Percentiles rank a stretch among this genome's conserved stretches.
Conservation (phyloP, 805 yeast genomes). For the Candida methanosorbosa region DNA sequence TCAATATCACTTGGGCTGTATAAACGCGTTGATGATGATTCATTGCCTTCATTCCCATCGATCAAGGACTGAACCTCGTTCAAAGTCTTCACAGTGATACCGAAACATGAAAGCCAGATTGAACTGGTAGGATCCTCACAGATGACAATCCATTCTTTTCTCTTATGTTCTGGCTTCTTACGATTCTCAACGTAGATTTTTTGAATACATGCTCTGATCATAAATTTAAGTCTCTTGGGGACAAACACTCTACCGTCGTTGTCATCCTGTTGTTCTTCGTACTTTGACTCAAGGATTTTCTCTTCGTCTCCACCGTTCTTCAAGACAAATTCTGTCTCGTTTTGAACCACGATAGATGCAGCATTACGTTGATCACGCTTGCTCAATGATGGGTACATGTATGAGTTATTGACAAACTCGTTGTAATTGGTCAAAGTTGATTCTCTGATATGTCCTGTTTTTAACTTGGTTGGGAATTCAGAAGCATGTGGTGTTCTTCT, state of each 20-base stretch:
- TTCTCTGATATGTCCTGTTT: slow-evolving; percentile 9
- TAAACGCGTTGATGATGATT: neutral
- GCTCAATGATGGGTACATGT: neutral
- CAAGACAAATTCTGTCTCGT: slow-evolving; percentile 2
- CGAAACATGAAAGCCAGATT: slow-evolving; percentile 45
- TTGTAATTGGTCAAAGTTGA: neutral
- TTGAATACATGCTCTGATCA: slow-evolving; percentile 51
- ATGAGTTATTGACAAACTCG: neutral
- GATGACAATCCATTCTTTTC: slow-evolving; percentile 42
- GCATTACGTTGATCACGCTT: slow-evolving; percentile 1
- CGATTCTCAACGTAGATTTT: slow-evolving; percentile 37
- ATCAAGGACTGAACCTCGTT: slow-evolving; percentile 39
- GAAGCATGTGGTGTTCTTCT: slow-evolving; percentile 34
- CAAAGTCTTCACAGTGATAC: slow-evolving; percentile 43
- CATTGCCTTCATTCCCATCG: slow-evolving; percentile 2
- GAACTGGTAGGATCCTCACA: slow-evolving; percentile 51
- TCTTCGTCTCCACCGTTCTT: slow-evolving; percentile 3
- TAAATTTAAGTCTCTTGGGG: slow-evolving; percentile 44
- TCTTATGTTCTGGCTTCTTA: slow-evolving; percentile 8
- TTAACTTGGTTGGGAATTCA: slow-evolving; percentile 16
- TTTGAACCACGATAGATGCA: slow-evolving; percentile 5
- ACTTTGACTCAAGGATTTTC: neutral
- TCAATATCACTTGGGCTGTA: neutral
- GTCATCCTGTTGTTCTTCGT: neutral
- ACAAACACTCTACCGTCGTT: slow-evolving; percentile 27